Percentiles rank a stretch among this genome's conserved stretches.
phyloP scores from a whole-genome alignment of 176 grass and related monocot genomes.

The Oryza australiensis region DNA sequence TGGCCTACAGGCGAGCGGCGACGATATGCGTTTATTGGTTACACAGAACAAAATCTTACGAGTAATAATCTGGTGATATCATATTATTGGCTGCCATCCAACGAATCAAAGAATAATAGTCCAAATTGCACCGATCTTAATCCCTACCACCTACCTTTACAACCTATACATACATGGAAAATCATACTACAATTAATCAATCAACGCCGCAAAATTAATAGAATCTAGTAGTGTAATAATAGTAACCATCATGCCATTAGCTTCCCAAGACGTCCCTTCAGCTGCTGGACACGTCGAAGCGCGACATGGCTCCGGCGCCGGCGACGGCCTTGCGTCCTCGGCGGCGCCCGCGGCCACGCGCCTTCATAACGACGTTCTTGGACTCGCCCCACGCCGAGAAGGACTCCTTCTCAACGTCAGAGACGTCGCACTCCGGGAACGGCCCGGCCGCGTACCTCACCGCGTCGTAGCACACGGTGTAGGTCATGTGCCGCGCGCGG shows the following conservation, averaged over 20 bases:
- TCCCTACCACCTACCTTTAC: conserved; percentile 36
- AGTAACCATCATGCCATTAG: background rate
- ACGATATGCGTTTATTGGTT: background rate
- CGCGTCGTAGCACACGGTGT: conserved; percentile 80
- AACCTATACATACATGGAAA: conserved; percentile 24
- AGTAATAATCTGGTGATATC: background rate
- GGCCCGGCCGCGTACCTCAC: conserved; percentile 58
- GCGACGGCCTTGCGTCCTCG: conserved; percentile 19
- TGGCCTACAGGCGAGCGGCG: background rate
- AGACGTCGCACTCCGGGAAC: conserved; percentile 79
- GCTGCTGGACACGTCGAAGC: conserved; percentile 28
- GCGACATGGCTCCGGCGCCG: background rate
- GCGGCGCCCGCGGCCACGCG: conserved; percentile 46
- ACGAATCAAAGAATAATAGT: conserved; percentile 53
- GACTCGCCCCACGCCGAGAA: conserved; percentile 87
- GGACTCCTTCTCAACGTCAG: conserved; percentile 48
- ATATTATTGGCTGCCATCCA: conserved; percentile 45
- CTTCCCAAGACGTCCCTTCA: background rate
- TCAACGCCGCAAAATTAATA: background rate
- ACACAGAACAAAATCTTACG: background rate
- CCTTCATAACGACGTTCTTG: conserved; percentile 58
- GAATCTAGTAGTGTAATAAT: background rate
- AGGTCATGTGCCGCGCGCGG: conserved; percentile 64
- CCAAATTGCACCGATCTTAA: background rate
- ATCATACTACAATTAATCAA: background rate